These are phyloP conservation scores for Moricandia moricandioides DNA, from an alignment of 345 rosid genomes.

Conservation along the genomic window DNA sequence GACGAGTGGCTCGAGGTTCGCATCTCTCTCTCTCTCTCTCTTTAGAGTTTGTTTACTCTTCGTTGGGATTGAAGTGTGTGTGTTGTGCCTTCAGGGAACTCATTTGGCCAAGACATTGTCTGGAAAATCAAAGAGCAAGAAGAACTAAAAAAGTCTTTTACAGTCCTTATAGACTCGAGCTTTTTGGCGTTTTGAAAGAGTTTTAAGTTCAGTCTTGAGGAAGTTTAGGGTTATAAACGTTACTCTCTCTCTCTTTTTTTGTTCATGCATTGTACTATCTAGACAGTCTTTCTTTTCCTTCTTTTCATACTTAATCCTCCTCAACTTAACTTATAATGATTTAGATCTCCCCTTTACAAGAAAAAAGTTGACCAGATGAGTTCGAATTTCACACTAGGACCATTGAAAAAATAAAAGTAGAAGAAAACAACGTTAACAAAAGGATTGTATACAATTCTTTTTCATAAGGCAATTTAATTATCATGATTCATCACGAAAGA, in stretches of 20 bases:
- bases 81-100: conserved; percentile 31
- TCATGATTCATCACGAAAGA: neutral
- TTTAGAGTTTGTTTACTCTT: neutral
- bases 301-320: conserved; percentile 15
- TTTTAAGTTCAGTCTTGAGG: conserved; percentile 23
- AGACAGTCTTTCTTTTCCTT: conserved; percentile 18
- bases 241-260: neutral
- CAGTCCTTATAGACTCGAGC: conserved; percentile 24
- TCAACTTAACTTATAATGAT: conserved; percentile 17
- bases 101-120: conserved; percentile 33
- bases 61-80: neutral
- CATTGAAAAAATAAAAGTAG: neutral
- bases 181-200: conserved; percentile 21
- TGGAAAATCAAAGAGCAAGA: conserved; percentile 39
- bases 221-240: conserved; percentile 24
- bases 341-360: neutral
- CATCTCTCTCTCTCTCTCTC: neutral
- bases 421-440: neutral
- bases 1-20: conserved; percentile 96
- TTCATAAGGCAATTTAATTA: neutral
- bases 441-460: neutral
- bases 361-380: neutral
- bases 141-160: conserved; percentile 21
- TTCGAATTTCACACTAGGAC: neutral
- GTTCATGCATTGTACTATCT: conserved; percentile 32